Evolutionary conservation across 2,329 filamentous ascomycete genomes (phyloP).

Genomic region (Stemphylium beticola): DNA sequence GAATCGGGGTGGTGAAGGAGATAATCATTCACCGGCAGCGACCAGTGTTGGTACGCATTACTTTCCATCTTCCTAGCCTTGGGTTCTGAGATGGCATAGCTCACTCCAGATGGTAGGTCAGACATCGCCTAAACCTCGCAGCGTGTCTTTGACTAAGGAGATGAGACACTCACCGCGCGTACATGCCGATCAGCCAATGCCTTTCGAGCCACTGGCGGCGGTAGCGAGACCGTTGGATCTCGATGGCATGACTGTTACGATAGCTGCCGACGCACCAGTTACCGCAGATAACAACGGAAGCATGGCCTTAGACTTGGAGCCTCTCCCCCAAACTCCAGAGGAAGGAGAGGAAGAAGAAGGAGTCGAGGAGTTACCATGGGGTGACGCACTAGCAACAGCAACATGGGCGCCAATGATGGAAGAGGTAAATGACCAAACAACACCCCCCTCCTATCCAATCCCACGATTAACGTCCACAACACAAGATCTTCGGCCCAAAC

Average conservation of each 20-base stretch:
- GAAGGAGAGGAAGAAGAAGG: conserved; percentile 16
- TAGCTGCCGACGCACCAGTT: conserved; percentile 10
- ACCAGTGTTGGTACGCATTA: conserved; percentile 35
- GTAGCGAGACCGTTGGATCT: conserved; percentile 30
- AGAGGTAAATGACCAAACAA: conserved; percentile 21
- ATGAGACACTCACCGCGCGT: conserved; percentile 23
- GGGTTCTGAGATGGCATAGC: conserved; percentile 14
- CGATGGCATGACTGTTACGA: conserved; percentile 42
- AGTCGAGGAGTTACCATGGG: conserved; percentile 19
- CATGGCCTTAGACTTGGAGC: conserved; percentile 23
- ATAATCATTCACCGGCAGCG: conserved; percentile 23
- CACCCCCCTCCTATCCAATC: background rate
- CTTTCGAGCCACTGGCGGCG: background rate
- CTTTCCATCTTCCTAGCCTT: conserved; percentile 1
- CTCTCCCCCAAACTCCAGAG: conserved; percentile 19
- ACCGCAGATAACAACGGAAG: conserved; percentile 7
- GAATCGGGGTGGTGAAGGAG: conserved; percentile 9
- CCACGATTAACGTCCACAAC: background rate
- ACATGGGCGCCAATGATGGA: conserved; percentile 39
- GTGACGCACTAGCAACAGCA: conserved; percentile 27
- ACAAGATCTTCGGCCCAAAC: conserved; percentile 37
- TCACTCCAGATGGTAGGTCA: conserved; percentile 35
- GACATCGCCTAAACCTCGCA: conserved; percentile 27
- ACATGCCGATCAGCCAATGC: conserved; percentile 10
- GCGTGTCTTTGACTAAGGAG: conserved; percentile 22